Percentiles rank a stretch among this genome's conserved stretches.
Conservation (phyloP, 2,329 filamentous ascomycete species). For the Decorospora gaudefroyi region DNA sequence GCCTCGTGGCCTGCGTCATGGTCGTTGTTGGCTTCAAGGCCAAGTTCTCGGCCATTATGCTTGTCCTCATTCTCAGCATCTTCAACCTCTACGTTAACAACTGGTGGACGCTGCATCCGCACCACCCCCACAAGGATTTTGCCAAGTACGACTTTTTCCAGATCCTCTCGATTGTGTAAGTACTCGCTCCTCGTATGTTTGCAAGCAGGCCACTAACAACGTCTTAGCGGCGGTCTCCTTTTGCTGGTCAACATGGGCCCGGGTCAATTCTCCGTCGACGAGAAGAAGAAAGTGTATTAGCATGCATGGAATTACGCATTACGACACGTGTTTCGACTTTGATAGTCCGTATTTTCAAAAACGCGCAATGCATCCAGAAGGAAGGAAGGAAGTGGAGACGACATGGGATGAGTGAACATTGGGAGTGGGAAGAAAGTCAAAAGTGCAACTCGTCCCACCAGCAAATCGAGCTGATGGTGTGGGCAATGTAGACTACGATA, state of each 20-base stretch:
- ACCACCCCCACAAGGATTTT: constrained; percentile 99
- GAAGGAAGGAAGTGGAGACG: constrained; percentile 10
- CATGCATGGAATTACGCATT: constrained; percentile 50
- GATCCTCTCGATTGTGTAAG: constrained; percentile 93
- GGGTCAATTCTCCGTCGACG: constrained; percentile 95
- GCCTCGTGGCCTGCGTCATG: constrained; percentile 93
- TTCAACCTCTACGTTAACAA: constrained; percentile 99
- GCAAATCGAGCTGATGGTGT: too few species aligned
- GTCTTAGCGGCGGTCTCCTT: constrained; percentile 76
- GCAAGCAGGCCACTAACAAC: constrained; percentile 23
- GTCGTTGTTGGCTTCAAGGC: constrained; percentile 99
- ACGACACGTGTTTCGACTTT: constrained; percentile 25
- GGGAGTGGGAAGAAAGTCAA: constrained; percentile 11
- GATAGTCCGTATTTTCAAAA: constrained; percentile 33
- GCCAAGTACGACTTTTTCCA: constrained; percentile 99
- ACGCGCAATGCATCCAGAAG: constrained; percentile 20
- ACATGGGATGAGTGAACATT: constrained; percentile 11
- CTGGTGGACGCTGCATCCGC: constrained; percentile 99
- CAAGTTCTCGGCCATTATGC: constrained; percentile 94
- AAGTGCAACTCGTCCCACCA: constrained; percentile 18
- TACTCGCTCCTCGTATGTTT: constrained; percentile 22
- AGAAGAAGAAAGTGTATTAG: constrained; percentile 99
- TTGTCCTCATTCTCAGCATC: constrained; percentile 91
- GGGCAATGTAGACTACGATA: constrained; percentile 43
- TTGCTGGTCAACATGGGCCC: constrained; percentile 98